phyloP scores from a whole-genome alignment of 768 basidiomycete species.

The Amylocystis lapponica region DNA sequence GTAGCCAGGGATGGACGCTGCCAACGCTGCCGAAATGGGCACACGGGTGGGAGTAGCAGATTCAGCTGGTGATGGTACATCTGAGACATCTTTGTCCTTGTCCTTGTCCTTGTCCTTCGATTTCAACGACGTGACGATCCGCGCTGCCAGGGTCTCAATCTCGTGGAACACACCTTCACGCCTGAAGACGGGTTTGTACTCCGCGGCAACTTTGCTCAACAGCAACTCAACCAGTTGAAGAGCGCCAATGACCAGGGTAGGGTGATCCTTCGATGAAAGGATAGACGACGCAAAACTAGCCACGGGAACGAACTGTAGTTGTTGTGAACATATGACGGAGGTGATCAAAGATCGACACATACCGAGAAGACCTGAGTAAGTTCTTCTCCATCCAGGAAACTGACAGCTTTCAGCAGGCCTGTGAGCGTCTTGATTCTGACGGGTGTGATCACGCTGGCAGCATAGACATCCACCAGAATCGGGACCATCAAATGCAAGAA shows the following conservation, averaged over 20 bases:
- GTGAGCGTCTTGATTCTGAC: slow-evolving; percentile 87
- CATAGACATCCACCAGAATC: slow-evolving; percentile 96
- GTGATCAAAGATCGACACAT: slow-evolving; percentile 23
- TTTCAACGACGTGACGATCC: slow-evolving; percentile 50
- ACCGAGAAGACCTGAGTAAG: slow-evolving; percentile 77
- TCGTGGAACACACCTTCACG: slow-evolving; percentile 97
- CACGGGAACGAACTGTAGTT: slow-evolving; percentile 85
- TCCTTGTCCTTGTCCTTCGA: slow-evolving; percentile 40
- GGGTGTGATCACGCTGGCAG: slow-evolving; percentile 88
- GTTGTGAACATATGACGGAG: slow-evolving; percentile 6
- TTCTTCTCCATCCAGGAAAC: slow-evolving; percentile 76
- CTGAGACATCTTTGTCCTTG: slow-evolving; percentile 26
- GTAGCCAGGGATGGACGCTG: slow-evolving; percentile 47
- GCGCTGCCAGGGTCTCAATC: slow-evolving; percentile 70
- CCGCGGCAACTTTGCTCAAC: slow-evolving; percentile 71
- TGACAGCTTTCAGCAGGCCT: slow-evolving; percentile 84
- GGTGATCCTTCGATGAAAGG: slow-evolving; percentile 87
- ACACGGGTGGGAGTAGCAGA: slow-evolving; percentile 28
- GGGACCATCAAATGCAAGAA: slow-evolving; percentile 91
- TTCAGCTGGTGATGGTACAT: slow-evolving; percentile 36
- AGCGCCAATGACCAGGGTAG: slow-evolving; percentile 78
- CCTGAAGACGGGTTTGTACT: slow-evolving; percentile 86
- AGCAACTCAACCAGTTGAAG: slow-evolving; percentile 93
- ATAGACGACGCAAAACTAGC: slow-evolving; percentile 95
- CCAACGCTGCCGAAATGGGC: slow-evolving; percentile 36